Base-by-base conservation (phyloP, 495 filamentous ascomycete species). In the Penicillium canescens region DNA sequence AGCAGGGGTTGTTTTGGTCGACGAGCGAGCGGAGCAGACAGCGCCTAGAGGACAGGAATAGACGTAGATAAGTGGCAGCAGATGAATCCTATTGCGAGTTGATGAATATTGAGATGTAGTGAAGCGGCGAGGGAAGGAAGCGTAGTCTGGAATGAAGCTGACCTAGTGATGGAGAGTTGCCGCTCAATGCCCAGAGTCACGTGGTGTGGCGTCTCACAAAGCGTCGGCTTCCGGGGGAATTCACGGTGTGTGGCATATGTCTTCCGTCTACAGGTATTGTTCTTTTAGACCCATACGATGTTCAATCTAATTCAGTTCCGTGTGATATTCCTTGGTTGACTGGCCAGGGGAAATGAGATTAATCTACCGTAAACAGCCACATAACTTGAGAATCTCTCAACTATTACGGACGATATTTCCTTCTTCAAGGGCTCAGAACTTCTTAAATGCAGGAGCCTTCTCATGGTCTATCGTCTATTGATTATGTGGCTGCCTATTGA, bases 101-200 rank as follows among this genome's bases (percentile, higher is more conserved):
- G 44, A 53, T 45, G 52, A 49, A 21, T 50, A 53, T 36, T 26
- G 38, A 34, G 50, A 44, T 35, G 38, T 47, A 52, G 46, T 40
- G 23, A 50, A 36, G 45, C 45, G 38, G 53, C 42, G 37, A 44
- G 52, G 40, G 49, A 55, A 43, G 36, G 43, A 48, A 42, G 53
- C 51, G 52, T 54, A 56, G 45, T 45, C 46, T 61, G 60, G 46
- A 48, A 55, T 61, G 65, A 69, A 66, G 69, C 69, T 71, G 71
- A 71, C 68, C 63, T 61, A 66, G 60, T 63, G 68, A 65, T 61
- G 65, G 60, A 65, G 68, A 65, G 58, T 68, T 63, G 69, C 65
- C 63, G 58, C 61, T 56, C 56, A 61, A 58, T 38, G 47, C 36
- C 28, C 41, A 46, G 57, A 42, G 50, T 65, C 61, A 65, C 61